Evolutionary conservation across 1,284 basidiomycete species (phyloP).

Genomic region (Inonotus hispidus): DNA sequence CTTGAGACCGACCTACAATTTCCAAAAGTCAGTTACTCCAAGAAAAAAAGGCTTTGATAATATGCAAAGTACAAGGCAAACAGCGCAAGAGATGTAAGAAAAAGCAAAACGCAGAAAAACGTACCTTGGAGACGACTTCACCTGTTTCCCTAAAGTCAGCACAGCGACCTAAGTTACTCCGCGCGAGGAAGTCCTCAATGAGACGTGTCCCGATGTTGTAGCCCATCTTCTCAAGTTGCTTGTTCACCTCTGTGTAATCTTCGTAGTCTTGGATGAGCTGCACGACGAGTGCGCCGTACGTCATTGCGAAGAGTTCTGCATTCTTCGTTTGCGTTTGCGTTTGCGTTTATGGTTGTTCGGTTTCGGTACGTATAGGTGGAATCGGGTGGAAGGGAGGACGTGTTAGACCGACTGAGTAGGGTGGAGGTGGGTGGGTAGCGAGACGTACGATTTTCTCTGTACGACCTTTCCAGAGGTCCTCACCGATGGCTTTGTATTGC

Average conservation of each 20-base stretch:
- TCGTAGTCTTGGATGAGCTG: conserved; percentile 99
- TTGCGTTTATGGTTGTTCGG: neutral
- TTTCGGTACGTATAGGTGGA: too few relatives aligned
- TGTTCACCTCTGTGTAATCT: conserved; percentile 88
- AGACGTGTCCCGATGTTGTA: conserved; percentile 97
- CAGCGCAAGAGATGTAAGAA: neutral
- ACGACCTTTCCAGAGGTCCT: conserved; percentile 87
- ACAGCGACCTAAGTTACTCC: conserved; percentile 82
- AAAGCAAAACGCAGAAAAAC: conserved; percentile 17
- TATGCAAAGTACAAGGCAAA: neutral
- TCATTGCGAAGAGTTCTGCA: conserved; percentile 94
- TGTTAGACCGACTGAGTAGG: neutral
- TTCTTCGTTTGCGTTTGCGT: conserved; percentile 44
- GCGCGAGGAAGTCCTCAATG: conserved; percentile 96
- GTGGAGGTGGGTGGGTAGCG: neutral
- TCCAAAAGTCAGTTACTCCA: conserved; percentile 3
- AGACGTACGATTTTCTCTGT: conserved; percentile 83
- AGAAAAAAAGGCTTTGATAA: neutral
- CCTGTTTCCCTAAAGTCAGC: conserved; percentile 90
- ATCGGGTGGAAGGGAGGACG: neutral
- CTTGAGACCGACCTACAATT: conserved; percentile 96
- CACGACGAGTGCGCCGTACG: conserved; percentile 96
- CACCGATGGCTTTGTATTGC: conserved; percentile 78
- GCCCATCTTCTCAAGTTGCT: conserved; percentile 88
- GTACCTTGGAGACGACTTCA: conserved; percentile 87